phyloP scores from a whole-genome alignment of 1,139 yeast genomes.

The Blastobotrys persicus region DNA sequence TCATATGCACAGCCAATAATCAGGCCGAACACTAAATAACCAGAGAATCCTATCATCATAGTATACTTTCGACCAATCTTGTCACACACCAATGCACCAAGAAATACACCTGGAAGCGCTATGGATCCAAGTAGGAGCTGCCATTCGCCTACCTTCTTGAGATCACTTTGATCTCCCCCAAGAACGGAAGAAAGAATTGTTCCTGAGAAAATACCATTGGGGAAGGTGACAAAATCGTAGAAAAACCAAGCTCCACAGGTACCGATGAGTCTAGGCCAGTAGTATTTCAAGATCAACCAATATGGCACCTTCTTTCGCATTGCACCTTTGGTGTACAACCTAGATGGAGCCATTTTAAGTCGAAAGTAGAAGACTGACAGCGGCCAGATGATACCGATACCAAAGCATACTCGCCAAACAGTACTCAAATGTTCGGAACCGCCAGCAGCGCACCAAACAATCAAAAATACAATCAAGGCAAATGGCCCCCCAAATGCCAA shows the following conservation, averaged over 20 bases:
- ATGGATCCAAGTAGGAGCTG: constrained; percentile 51
- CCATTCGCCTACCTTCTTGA: constrained; percentile 57
- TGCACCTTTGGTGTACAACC: constrained; percentile 52
- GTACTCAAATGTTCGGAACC: constrained; percentile 46
- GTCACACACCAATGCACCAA: constrained; percentile 56
- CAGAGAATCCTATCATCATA: constrained; percentile 55
- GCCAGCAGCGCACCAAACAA: constrained; percentile 61
- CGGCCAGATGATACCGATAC: constrained; percentile 75
- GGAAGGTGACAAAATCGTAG: constrained; percentile 64
- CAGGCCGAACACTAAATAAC: constrained; percentile 58
- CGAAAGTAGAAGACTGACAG: constrained; percentile 69
- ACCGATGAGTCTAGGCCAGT: constrained; percentile 56
- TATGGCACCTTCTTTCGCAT: constrained; percentile 55
- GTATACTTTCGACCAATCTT: constrained; percentile 57
- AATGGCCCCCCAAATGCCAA: constrained; percentile 75
- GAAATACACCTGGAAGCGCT: constrained; percentile 57
- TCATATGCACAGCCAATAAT: constrained; percentile 56
- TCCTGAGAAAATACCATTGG: constrained; percentile 58
- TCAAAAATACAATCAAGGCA: constrained; percentile 63
- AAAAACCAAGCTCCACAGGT: constrained; percentile 62
- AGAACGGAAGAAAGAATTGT: constrained; percentile 49
- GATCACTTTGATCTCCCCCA: constrained; percentile 40
- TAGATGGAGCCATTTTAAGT: constrained; percentile 65
- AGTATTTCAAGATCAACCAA: constrained; percentile 49
- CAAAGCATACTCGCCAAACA: constrained; percentile 73